Conservation (phyloP, 257 asterid genomes). For the Penstemon davidsonii region DNA sequence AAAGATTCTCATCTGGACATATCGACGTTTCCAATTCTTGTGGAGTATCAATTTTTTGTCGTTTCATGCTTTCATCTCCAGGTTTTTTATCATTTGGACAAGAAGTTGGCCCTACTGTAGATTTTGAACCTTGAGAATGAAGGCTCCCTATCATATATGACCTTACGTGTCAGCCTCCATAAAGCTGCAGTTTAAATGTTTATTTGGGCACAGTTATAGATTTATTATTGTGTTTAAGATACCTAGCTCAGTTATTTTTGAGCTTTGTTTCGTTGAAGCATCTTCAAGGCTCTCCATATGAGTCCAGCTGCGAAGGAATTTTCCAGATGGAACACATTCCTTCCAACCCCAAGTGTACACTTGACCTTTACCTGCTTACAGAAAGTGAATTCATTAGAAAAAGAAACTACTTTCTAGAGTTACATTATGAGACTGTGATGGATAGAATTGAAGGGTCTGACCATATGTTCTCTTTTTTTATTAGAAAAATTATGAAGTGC, state of each 20-base stretch:
- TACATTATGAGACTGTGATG: not conserved
- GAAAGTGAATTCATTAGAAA: conserved; percentile 5
- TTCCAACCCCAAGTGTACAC: conserved; percentile 88
- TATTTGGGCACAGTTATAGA: not conserved
- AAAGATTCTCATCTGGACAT: conserved; percentile 59
- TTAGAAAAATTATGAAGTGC: not conserved
- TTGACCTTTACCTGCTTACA: conserved; percentile 50
- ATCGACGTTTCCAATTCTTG: conserved; percentile 49
- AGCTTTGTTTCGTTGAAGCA: conserved; percentile 40
- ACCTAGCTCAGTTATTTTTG: conserved; percentile 53
- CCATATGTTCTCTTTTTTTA: conserved; percentile 1
- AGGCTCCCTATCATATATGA: conserved; percentile 38
- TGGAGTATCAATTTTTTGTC: conserved; percentile 51
- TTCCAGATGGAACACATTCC: conserved; percentile 75
- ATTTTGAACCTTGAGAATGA: conserved; percentile 42
- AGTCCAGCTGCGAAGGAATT: conserved; percentile 39
- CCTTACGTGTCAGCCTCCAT: conserved; percentile 25
- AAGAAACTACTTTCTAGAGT: not conserved
- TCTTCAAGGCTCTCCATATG: conserved; percentile 38
- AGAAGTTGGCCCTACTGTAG: conserved; percentile 33
- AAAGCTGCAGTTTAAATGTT: conserved; percentile 5
- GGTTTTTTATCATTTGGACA: conserved; percentile 42
- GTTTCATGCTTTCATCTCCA: conserved; percentile 52
- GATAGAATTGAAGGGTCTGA: conserved; percentile 9
- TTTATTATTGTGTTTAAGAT: conserved; percentile 10